Base-by-base conservation (phyloP, 2,329 filamentous ascomycete genomes). In the Paecilomyces sp. region DNA sequence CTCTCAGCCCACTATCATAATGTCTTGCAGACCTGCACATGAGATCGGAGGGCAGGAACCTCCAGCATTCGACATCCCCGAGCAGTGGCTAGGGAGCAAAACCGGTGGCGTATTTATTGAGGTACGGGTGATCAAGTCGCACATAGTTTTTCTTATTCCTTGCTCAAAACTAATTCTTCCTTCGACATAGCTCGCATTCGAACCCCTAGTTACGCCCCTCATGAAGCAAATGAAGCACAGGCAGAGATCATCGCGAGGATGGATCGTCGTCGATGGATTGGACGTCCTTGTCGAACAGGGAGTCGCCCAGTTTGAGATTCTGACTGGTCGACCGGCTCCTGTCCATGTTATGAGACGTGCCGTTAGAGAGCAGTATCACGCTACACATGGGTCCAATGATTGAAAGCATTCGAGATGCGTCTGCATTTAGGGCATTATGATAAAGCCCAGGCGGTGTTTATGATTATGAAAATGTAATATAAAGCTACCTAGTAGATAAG, bases 71-170 rank as follows among this genome's bases (percentile, higher is more conserved):
- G 33, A 54, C 13, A 57, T 69, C 11, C 56, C 67, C 1, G 63
- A 63, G 2, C 34, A 62, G 18, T 69, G 67, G 67, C 60, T 69
- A 11, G 52, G 57, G 18, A 68, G 65, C 50, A 60, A 57, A 22
- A 67, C 67, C 1, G 65, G 67, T 4, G 66, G 67, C 2, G 63
- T 67, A 2, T 67, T 64, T 41, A 58, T 68, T 7, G 65, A 69
- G 63, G 66, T 69, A 61, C 54, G 57, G 25, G 2, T 6, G 13
- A 30, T 1, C 33, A 50, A 2, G 18, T 56, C 13, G 7, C 5
- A 9, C n/a, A 9, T 2, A 6, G 18, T 22, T n/a, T 18, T 18
- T 47, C 41, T 18, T 18, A 47, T 47, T 12, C 15, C n/a, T 2
- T 47, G 9, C 18, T 18, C n/a, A 2, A 28, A 9, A 47, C 41